Evolutionary conservation across 805 yeast species (phyloP), one percentile per base, ranked within the genome.

Genomic region (Schizosaccharomyces osmophilus): DNA sequence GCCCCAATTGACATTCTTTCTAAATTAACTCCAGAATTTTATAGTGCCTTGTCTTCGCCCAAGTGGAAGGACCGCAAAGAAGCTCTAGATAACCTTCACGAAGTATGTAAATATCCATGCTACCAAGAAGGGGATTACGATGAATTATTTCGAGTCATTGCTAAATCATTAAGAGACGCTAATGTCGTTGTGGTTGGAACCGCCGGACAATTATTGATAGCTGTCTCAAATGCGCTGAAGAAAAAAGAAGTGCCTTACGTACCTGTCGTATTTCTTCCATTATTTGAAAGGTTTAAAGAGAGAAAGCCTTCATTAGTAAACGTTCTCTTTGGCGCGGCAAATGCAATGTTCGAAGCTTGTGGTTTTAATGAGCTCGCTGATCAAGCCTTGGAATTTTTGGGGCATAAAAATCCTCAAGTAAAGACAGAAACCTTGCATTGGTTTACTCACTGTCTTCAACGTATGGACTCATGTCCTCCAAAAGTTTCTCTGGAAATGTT

Each of bases 61-160:
- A 82, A 84, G 67, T 93, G 98, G 98, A 87, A 88, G 69, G 97
- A 89, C 61, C 77, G 98, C 64, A 87, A 85, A 62, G 96, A 85
- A 66, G 87, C 79, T 0, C 74, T 93, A 62, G 90, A 86, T 59
- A 88, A 82, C 64, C 68, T 77, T 13, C 60, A 61, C 8, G 63
- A 61, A 2, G 65, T 64, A 5, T 76, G 79, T 2, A 69, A 70
- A 22, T 81, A 83, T 55, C 80, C 81, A 1, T 74, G 82, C 55
- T 74, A 73, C n/a, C 71, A 74, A 9, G 75, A 75, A 17, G 57
- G 36, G 61, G 94, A 89, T 69, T 87, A 83, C 70, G 65, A 77
- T 5, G 82, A 77, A 1, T 70, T 89, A n/a, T 71, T 82, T n/a
- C 73, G 82, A 62, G 70, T 76, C 0, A 75, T 87, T 65, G 79